Evolutionary conservation across 441 rosid species (phyloP).

Genomic region (Aleurites moluccanus): DNA sequence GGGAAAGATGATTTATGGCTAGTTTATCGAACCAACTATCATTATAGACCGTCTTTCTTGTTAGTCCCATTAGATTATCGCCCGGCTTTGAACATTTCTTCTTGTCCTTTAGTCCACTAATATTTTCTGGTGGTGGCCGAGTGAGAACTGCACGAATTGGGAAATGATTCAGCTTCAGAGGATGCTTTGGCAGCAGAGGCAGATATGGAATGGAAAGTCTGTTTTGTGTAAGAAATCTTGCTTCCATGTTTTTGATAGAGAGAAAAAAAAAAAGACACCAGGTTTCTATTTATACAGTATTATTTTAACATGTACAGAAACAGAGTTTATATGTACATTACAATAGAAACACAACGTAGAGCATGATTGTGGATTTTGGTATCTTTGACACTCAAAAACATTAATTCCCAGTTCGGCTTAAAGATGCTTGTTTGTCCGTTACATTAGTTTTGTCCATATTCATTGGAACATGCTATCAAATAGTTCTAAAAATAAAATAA

Average conservation of each 20-base stretch:
- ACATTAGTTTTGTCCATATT: not conserved
- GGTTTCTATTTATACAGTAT: not conserved
- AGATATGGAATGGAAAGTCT: conserved; percentile 8
- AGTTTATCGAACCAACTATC: conserved; percentile 62
- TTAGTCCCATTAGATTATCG: conserved; percentile 12
- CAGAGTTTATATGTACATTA: not conserved
- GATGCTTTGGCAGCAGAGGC: not conserved
- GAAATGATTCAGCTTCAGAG: conserved; percentile 15
- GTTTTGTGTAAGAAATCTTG: conserved; percentile 24
- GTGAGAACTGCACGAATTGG: conserved; percentile 40
- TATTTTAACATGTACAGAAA: not conserved
- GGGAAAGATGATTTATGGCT: conserved; percentile 66
- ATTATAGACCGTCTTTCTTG: conserved; percentile 34
- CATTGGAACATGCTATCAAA: too few relatives aligned
- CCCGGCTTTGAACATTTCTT: conserved; percentile 18
- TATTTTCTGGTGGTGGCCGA: conserved; percentile 25
- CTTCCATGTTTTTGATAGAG: conserved; percentile 34
- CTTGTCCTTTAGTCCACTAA: conserved; percentile 27
- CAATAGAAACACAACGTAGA: conserved; percentile 14
- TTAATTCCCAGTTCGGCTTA: not conserved
- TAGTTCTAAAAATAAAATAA: too few relatives aligned
- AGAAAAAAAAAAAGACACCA: not conserved
- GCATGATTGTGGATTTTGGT: conserved; percentile 17
- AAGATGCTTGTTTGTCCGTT: conserved; percentile 1
- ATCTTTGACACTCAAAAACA: not conserved